Evolutionary conservation across 2,329 filamentous ascomycete genomes (phyloP), one percentile per base, ranked within the genome.

Genomic region (Penicillium sp.): DNA sequence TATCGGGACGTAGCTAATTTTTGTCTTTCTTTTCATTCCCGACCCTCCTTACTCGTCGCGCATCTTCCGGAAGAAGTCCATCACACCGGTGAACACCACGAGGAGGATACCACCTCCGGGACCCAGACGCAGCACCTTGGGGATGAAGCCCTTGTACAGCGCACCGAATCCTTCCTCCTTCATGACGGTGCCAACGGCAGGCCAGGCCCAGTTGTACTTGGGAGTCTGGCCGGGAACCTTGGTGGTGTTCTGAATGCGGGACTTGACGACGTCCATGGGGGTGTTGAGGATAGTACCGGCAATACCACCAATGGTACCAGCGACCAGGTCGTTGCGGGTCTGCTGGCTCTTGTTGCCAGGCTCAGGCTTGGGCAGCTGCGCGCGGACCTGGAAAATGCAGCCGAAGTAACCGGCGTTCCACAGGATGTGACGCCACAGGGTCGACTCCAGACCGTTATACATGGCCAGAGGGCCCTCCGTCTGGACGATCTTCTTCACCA

Each of bases 181-280:
- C 77, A 91, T 87, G 56, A 99, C 91, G 7, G 90, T 94, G 52
- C 84, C 87, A 47, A 97, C 81, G 19, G 91, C 87, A 43, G 91
- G 90, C 85, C 88, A 96, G 28, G 94, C 94, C 94, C 94, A 99
- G 84, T 97, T 97, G 81, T 99, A 99, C 83, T 99, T 99, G 71
- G 90, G 90, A 19, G 86, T 78, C 50, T 84, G 81, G 5, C 94
- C 94, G n/a, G 89, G 74, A 34, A 96, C 79, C 81, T 90, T 93
- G 63, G 90, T 83, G 52, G 86, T 91, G 79, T 99, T 99, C 78
- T 99, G 94, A 65, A 99, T 99, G 60, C 94, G 88, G 63, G 90
- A 95, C 85, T 99, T 99, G 79, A 97, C 92, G 18, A 97, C 93
- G 70, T 97, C 92, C 86, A 96, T 87, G 54, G 92, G 92, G 2